Conservation (phyloP, 73 alveolate species). For the Effrenium voratum region DNA sequence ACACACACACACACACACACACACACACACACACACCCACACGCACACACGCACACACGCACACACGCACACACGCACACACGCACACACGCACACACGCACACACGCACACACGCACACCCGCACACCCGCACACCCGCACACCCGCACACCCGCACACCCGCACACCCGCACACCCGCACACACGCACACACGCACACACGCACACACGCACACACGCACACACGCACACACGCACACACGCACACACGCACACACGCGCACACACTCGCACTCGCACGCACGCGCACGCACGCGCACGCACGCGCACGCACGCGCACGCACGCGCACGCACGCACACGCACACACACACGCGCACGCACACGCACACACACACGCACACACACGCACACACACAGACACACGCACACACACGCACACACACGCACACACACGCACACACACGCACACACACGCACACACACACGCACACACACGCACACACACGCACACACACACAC, state of each 20-base stretch:
- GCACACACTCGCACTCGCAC: not conserved
- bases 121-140: not conserved
- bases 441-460: slow-evolving; percentile 20
- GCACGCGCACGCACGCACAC: slow-evolving; percentile 21
- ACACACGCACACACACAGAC: slow-evolving; percentile 18
- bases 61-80: slow-evolving; percentile 36
- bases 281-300: slow-evolving; percentile 19
- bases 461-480: slow-evolving; percentile 36
- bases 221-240: slow-evolving; percentile 1
- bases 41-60: slow-evolving; percentile 3
- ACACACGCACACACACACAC: no score
- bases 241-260: not conserved
- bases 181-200: no score
- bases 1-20: slow-evolving; percentile 33
- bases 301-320: slow-evolving; percentile 38
- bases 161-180: not conserved
- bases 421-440: slow-evolving; percentile 31
- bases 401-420: slow-evolving; percentile 30
- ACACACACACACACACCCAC: slow-evolving; percentile 39
- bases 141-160: slow-evolving; percentile 22
- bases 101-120: slow-evolving; percentile 21
- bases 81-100: slow-evolving; percentile 25
- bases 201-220: no score
- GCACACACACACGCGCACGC: slow-evolving; percentile 24
- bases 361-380: slow-evolving; percentile 36